Percentiles rank a stretch among this genome's conserved stretches.
Evolutionary conservation across 2,329 filamentous ascomycete genomes (phyloP).

Genomic region (Colletotrichum lentis): DNA sequence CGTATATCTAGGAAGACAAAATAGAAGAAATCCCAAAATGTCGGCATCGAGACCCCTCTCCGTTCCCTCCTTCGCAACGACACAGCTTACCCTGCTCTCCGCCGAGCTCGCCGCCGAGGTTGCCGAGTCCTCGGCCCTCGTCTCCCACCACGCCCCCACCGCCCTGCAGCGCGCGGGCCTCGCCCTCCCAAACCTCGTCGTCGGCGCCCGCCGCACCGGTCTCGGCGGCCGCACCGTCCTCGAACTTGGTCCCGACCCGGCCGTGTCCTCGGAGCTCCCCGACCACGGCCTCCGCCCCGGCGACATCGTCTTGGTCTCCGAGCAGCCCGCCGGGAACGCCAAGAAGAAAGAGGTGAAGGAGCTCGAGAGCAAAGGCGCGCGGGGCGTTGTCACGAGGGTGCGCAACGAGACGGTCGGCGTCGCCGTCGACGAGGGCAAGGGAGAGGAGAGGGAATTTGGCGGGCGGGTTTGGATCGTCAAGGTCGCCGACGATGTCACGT

Average conservation of each 20-base stretch:
- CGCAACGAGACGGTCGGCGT: constrained; percentile 67
- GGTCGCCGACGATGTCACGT: constrained; percentile 73
- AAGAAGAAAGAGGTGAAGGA: constrained; percentile 78
- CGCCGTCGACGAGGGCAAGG: constrained; percentile 72
- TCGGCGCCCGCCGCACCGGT: constrained; percentile 83
- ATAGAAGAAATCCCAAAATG: constrained; percentile 44
- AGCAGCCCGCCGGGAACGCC: constrained; percentile 76
- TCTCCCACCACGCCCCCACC: constrained; percentile 72
- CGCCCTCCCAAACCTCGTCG: constrained; percentile 77
- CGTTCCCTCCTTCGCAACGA: constrained; percentile 72
- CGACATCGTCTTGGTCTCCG: constrained; percentile 79
- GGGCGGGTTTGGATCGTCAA: constrained; percentile 71
- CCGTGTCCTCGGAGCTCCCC: constrained; percentile 70
- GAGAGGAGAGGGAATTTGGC: constrained; percentile 53
- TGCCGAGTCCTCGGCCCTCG: constrained; percentile 71
- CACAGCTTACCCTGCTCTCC: constrained; percentile 75
- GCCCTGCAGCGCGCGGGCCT: constrained; percentile 79
- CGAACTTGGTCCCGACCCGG: constrained; percentile 79
- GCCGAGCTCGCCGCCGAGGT: constrained; percentile 77
- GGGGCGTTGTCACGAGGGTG: constrained; percentile 75
- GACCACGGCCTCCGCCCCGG: constrained; percentile 80
- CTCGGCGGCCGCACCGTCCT: constrained; percentile 90
- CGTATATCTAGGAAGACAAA: background rate
- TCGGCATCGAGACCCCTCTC: constrained; percentile 57
- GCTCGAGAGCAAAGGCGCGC: constrained; percentile 71